Evolutionary conservation across 2,329 filamentous ascomycete species (phyloP).

Genomic region (Camillea tinctor): DNA sequence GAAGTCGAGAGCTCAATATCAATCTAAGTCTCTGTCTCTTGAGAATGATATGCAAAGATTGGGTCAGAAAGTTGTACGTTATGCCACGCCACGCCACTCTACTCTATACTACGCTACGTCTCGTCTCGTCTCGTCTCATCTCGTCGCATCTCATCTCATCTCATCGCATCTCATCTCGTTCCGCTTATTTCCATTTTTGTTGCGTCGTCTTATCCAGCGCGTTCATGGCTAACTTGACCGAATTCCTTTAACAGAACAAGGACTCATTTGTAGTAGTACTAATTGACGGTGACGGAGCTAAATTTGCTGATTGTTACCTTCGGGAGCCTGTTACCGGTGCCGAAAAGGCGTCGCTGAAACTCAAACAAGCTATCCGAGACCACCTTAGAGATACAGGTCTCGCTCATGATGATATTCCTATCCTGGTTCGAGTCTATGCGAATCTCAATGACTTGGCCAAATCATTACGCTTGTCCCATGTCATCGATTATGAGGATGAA

Average conservation of each 20-base stretch:
- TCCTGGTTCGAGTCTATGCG: slow-evolving; percentile 34
- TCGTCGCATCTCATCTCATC: not conserved
- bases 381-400: slow-evolving; percentile 23
- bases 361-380: slow-evolving; percentile 33
- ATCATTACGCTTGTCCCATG: slow-evolving; percentile 32
- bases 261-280: slow-evolving; percentile 34
- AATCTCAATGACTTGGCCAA: slow-evolving; percentile 35
- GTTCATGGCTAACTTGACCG: slow-evolving; percentile 4
- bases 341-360: slow-evolving; percentile 29
- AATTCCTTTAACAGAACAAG: slow-evolving; percentile 24
- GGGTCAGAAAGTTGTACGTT: slow-evolving; percentile 27
- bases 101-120: slow-evolving; percentile 8
- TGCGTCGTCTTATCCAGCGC: not conserved
- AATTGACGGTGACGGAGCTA: slow-evolving; percentile 36
- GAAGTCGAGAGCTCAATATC: slow-evolving; percentile 26
- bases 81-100: slow-evolving; percentile 11
- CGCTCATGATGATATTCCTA: slow-evolving; percentile 30
- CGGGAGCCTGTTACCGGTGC: slow-evolving; percentile 29
- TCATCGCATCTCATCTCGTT: not conserved
- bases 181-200: no score
- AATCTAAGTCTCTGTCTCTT: slow-evolving; percentile 20
- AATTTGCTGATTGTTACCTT: slow-evolving; percentile 34
- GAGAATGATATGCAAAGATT: slow-evolving; percentile 20
- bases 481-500: slow-evolving; percentile 32
- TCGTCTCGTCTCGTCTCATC: not conserved